Conservation (phyloP, 371 early-diverging fungal genomes). For the Rhizopus delemar region DNA sequence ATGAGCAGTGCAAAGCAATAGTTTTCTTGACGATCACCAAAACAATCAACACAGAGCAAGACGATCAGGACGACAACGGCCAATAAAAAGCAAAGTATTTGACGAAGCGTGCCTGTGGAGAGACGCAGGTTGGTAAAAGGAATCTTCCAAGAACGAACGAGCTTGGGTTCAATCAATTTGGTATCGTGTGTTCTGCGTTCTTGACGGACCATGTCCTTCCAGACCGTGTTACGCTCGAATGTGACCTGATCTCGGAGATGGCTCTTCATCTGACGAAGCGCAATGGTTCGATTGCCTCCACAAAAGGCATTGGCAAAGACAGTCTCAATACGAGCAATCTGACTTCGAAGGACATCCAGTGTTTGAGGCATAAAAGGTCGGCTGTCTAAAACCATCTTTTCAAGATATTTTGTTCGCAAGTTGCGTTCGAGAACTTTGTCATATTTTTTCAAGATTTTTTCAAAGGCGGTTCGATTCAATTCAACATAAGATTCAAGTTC, state of each 20-base stretch:
- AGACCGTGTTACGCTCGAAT: slow-evolving; percentile 80
- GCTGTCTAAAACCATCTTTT: slow-evolving; percentile 58
- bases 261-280: slow-evolving; percentile 65
- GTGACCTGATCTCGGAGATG: slow-evolving; percentile 72
- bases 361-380: slow-evolving; percentile 64
- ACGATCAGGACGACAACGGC: slow-evolving; percentile 58
- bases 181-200: slow-evolving; percentile 64
- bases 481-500: slow-evolving; percentile 88
- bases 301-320: slow-evolving; percentile 70
- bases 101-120: slow-evolving; percentile 29
- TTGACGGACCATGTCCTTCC: slow-evolving; percentile 79
- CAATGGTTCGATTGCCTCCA: slow-evolving; percentile 52
- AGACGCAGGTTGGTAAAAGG: slow-evolving; percentile 34
- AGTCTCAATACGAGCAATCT: slow-evolving; percentile 59
- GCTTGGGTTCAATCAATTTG: slow-evolving; percentile 52
- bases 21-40: slow-evolving; percentile 60
- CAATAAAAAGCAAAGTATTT: slow-evolving; percentile 31
- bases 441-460: slow-evolving; percentile 96
- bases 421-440: slow-evolving; percentile 82
- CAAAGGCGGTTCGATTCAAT: slow-evolving; percentile 91
- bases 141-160: slow-evolving; percentile 40
- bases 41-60: slow-evolving; percentile 55
- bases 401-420: slow-evolving; percentile 54
- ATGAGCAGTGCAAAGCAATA: slow-evolving; percentile 67
- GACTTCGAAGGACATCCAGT: slow-evolving; percentile 42